Percentiles rank a stretch among this genome's conserved stretches.
These are phyloP conservation scores for Naganishia randhawae DNA, from an alignment of 768 basidiomycete species.

Conservation along the genomic window DNA sequence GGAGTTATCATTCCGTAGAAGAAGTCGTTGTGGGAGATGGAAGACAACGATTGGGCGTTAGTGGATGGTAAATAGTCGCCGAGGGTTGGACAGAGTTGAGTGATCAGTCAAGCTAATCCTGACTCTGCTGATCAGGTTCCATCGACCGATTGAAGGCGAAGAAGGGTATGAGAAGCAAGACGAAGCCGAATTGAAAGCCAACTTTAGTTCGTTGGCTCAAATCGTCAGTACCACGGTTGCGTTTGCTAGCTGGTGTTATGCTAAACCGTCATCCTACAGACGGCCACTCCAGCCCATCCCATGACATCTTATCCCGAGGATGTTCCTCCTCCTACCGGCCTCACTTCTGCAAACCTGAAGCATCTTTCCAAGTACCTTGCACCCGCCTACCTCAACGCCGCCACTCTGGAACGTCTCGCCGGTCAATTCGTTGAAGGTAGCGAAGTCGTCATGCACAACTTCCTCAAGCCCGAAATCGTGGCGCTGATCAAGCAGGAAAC, in stretches of 20 bases:
- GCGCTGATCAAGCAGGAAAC: conserved; percentile 62
- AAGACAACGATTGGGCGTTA: conserved; percentile 74
- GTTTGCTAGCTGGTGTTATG: neutral
- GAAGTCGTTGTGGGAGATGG: conserved; percentile 88
- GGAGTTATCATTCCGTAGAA: conserved; percentile 93
- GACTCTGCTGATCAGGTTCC: conserved; percentile 58
- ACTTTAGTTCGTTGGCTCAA: conserved; percentile 80
- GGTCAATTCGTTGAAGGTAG: conserved; percentile 79
- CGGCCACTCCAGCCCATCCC: conserved; percentile 48
- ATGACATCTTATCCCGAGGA: conserved; percentile 51
- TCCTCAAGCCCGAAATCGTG: conserved; percentile 70
- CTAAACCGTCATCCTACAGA: conserved; percentile 33
- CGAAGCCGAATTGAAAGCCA: conserved; percentile 54
- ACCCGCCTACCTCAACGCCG: conserved; percentile 78
- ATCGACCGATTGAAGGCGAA: conserved; percentile 83
- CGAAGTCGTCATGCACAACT: conserved; percentile 79
- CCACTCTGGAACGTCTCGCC: conserved; percentile 74
- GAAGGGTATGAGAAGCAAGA: conserved; percentile 68
- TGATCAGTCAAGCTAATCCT: conserved; percentile 23
- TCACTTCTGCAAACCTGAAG: conserved; percentile 57
- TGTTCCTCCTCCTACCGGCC: conserved; percentile 36
- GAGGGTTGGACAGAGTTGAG: neutral
- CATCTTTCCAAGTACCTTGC: conserved; percentile 84
- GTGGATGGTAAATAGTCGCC: conserved; percentile 64
- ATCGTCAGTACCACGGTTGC: conserved; percentile 62